Base-by-base conservation (phyloP, 441 rosid genomes). In the Populus tomentosa region DNA sequence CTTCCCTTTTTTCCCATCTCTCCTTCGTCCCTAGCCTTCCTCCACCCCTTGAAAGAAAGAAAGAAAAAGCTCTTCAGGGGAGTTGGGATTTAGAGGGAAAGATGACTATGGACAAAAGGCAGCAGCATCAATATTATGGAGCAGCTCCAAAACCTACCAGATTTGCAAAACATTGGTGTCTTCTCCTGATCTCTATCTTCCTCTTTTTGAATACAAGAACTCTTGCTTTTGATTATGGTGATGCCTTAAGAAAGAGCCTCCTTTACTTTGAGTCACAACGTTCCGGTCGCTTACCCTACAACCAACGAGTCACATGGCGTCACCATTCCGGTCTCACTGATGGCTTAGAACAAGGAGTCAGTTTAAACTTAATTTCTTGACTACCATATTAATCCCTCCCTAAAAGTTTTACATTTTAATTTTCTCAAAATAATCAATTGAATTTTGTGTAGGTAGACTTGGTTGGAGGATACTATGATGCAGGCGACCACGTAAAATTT, bases 401-500 rank as follows among this genome's bases (percentile, higher is more conserved):
- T 28, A 28, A 28, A 28, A 2, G 30, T 28, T 2, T 28, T 28
- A 28, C 50, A 42, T 42, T 42, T 1, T 42, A 42, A 10, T 42
- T 42, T 40, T 10, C 50, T 42, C 50, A 42, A 42, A 42, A 42
- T 42, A 42, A 42, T 42, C 14, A 42, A 42, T 63, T 70, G 10
- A 36, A 13, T 28, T 71, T 21, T 50, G 68, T 46, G 73, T 73
- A 92, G 98, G 98, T 90, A 80, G 98, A 95, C 80, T 86, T 95
- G 83, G 99, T 95, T 7, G 99, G 99, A 80, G 99, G 98, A 21
- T 95, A 95, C 76, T 89, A 92, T 36, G 99, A 95, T 23, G 98
- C 99, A 38, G 98, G 97, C 6, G 99, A 95, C 85, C 94, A 9
- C 99, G 30, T 28, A 28, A 28, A 28, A 28, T 28, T 28, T 28